Base-by-base conservation (phyloP, 1,284 basidiomycete species). In the Moesziomyces parantarcticus region DNA sequence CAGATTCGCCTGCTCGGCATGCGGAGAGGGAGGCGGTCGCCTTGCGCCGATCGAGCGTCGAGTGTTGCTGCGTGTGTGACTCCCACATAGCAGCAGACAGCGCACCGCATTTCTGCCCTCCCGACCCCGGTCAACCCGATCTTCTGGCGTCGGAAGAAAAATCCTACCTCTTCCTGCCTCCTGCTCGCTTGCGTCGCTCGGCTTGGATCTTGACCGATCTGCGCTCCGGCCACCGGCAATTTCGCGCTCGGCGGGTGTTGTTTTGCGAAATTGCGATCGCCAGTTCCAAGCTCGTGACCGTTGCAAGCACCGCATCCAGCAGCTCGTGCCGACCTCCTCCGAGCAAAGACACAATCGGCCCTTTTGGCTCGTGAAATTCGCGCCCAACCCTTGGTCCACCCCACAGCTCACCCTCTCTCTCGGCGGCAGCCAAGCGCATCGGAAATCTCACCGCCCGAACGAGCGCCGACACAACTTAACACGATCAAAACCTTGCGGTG, bases 301-400 rank as follows among this genome's bases (percentile, higher is more conserved):
- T 32, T 32, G 29, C 29, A n/a, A n/a, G n/a, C n/a, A n/a, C n/a
- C n/a, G n/a, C n/a, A n/a, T n/a, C n/a, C n/a, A n/a, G 11, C 29
- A 9, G 10, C 1, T 13, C 48, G 47, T 48, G 56, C 62, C 62
- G 52, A 59, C 56, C 56, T 58, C 51, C 58, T 55, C 62, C 62
- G 52, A 63, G 0, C n/a, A n/a, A n/a, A n/a, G n/a, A n/a, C n/a
- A n/a, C n/a, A n/a, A n/a, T n/a, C n/a, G n/a, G n/a, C n/a, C n/a
- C n/a, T 43, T 41, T 51, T 50, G 47, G 43, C 45, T 40, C 16
- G 48, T 54, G 46, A 60, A 47, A 44, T 47, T 34, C 26, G n/a
- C 26, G n/a, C 48, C 21, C 29, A 40, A 41, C 11, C 32, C n/a
- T 14, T 32, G 29, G 29, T 32, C 32, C n/a, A 40, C 23, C 39